A percentile compares a stretch with the other conserved stretches of the same genome.
Evolutionary conservation across 2,329 filamentous ascomycete species (phyloP).

Genomic region (Alternaria dauci): DNA sequence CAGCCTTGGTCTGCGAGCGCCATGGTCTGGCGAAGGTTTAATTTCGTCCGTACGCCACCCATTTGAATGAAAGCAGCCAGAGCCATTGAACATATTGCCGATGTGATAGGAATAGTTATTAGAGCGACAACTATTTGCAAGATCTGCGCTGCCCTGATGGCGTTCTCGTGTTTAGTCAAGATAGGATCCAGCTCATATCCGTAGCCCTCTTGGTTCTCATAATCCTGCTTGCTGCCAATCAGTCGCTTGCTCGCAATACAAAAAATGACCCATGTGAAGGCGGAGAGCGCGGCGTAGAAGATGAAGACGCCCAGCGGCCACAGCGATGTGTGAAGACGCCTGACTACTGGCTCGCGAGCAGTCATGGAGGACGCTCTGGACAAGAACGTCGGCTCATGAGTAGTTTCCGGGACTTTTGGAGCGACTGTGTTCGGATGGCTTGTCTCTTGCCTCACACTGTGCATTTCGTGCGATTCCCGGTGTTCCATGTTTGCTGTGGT

Average conservation of each 20-base stretch:
- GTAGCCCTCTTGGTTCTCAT: not conserved
- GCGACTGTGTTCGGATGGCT: not conserved
- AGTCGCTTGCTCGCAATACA: not conserved
- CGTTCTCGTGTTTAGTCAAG: constrained; percentile 1
- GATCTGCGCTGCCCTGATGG: not conserved
- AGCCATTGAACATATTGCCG: constrained; percentile 1
- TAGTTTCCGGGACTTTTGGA: constrained; percentile 1
- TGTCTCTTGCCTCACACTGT: not conserved
- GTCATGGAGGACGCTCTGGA: constrained; percentile 8
- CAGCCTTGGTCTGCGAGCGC: constrained; percentile 7
- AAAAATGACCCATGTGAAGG: not conserved
- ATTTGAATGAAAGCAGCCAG: not conserved
- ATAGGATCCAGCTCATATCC: not conserved
- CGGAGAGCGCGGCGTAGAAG: not conserved
- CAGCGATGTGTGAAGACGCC: not conserved
- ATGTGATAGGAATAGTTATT: not conserved
- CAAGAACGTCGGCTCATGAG: not conserved
- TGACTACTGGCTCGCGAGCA: not conserved
- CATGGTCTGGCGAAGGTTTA: constrained; percentile 4
- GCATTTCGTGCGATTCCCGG: not conserved
- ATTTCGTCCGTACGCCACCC: not conserved
- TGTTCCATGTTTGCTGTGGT: constrained; percentile 1
- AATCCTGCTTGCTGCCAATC: constrained; percentile 2
- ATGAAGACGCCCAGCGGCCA: constrained; percentile 4
- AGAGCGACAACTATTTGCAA: not conserved